Conservation (phyloP, 768 basidiomycete genomes). For the Russula ochroleuca region DNA sequence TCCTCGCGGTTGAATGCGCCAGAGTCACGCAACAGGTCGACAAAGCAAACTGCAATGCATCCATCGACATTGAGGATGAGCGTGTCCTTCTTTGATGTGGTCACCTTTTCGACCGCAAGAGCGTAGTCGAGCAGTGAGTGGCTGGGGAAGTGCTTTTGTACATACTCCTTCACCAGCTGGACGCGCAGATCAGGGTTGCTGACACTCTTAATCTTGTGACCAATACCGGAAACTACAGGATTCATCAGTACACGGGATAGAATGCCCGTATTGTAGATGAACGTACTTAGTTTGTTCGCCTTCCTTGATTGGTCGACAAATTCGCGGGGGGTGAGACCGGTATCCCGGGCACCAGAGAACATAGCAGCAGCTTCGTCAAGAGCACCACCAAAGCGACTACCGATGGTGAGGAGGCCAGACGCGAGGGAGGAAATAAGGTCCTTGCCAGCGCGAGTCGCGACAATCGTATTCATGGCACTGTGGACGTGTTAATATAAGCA, state of each 20-base stretch:
- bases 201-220: slow-evolving; percentile 99
- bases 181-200: slow-evolving; percentile 94
- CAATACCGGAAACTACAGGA: slow-evolving; percentile 83
- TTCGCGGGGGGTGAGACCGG: slow-evolving; percentile 93
- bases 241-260: slow-evolving; percentile 12
- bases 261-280: not conserved
- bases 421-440: slow-evolving; percentile 95
- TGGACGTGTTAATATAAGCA: slow-evolving; percentile 7
- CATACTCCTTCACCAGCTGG: slow-evolving; percentile 94
- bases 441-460: slow-evolving; percentile 98
- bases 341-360: slow-evolving; percentile 90
- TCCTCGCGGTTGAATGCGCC: slow-evolving; percentile 96
- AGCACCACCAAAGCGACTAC: slow-evolving; percentile 97
- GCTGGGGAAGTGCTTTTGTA: slow-evolving; percentile 91
- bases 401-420: slow-evolving; percentile 95
- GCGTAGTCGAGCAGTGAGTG: slow-evolving; percentile 92
- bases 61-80: slow-evolving; percentile 97
- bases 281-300: slow-evolving; percentile 87
- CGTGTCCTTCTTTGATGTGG: slow-evolving; percentile 96
- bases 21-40: slow-evolving; percentile 85
- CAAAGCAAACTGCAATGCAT: slow-evolving; percentile 94
- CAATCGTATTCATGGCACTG: slow-evolving; percentile 98
- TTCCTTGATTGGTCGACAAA: slow-evolving; percentile 94
- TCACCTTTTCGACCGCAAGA: slow-evolving; percentile 95
- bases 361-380: slow-evolving; percentile 95